phyloP scores from a whole-genome alignment of 169 alveolate species.

The Plasmodium yoelii region DNA sequence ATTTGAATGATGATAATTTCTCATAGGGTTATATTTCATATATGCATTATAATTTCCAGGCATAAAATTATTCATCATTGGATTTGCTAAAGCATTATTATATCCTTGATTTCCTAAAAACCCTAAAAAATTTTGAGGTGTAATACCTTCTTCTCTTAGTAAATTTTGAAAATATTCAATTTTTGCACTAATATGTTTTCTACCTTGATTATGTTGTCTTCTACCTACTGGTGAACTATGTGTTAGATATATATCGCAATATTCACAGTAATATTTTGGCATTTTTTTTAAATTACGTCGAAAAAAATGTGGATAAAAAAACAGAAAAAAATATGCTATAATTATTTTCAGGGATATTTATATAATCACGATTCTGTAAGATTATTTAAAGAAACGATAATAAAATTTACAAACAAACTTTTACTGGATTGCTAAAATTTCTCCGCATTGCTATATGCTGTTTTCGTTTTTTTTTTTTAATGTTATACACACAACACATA shows the following conservation, averaged over 20 bases:
- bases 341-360: no score
- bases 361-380: no score
- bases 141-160: constrained; percentile 77
- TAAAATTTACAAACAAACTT: no score
- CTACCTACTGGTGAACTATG: constrained; percentile 99
- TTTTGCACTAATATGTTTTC: constrained; percentile 97
- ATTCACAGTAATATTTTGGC: constrained; percentile 99
- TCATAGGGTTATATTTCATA: constrained; percentile 39
- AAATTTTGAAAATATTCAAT: constrained; percentile 96
- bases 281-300: constrained; percentile 80
- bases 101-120: constrained; percentile 25
- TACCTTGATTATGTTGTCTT: constrained; percentile 97
- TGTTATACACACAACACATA: no score
- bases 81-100: constrained; percentile 32
- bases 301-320: neutral
- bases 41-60: constrained; percentile 32
- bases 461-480: no score
- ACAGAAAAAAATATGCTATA: no score
- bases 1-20: constrained; percentile 3
- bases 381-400: no score
- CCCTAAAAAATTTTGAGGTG: constrained; percentile 73
- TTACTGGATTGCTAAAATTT: no score
- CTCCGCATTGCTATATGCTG: no score
- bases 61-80: constrained; percentile 72
- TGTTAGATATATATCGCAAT: constrained; percentile 98